Base-by-base conservation (phyloP, 805 yeast species). In the Barnettozyma populi region DNA sequence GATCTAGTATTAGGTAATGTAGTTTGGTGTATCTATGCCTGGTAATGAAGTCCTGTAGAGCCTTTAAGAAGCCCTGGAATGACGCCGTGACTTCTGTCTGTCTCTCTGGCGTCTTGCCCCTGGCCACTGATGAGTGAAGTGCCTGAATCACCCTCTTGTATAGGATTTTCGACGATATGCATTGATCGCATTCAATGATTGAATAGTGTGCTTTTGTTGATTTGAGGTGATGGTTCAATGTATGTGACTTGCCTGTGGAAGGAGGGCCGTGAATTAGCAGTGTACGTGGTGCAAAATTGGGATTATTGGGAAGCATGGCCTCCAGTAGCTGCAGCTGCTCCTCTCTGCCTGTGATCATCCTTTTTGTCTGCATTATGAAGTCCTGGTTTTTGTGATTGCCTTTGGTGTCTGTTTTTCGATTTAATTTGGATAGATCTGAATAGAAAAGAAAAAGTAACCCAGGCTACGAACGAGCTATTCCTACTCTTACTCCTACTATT, bases 141-240 rank as follows among this genome's bases (percentile, higher is more conserved):
- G 45, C 36, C 19, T 41, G 50, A 1, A 53, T 36, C 20, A 55
- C 44, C 31, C 53, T 52, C 41, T 54, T 58, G 53, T 57, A 55
- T n/a, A 61, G 25, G 6, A 58, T 49, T 47, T 53, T 59, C 3
- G 52, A n/a, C 1, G 60, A 51, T 2, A 60, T 50, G 44, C 65
- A 61, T 34, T 61, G 61, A 37, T 60, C 63, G 36, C 62, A 57
- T 8, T 52, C 43, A 14, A 61, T 47, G 51, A 56, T 47, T 5
- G 60, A 42, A 43, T 45, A 29, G n/a, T 48, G 45, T 21, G 51
- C 58, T 2, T 37, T 19, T 2, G 48, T 20, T 13, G 43, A 9
- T 2, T 48, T 19, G 4, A 60, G 29, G 2, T 54, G 50, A 10
- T 47, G 27, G 8, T 20, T 42, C 13, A 57, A 32, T 7, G 56